A percentile compares a stretch with the other conserved stretches of the same genome.
Conservation (phyloP, 495 filamentous ascomycete genomes). For the Daldinia bambusicola region DNA sequence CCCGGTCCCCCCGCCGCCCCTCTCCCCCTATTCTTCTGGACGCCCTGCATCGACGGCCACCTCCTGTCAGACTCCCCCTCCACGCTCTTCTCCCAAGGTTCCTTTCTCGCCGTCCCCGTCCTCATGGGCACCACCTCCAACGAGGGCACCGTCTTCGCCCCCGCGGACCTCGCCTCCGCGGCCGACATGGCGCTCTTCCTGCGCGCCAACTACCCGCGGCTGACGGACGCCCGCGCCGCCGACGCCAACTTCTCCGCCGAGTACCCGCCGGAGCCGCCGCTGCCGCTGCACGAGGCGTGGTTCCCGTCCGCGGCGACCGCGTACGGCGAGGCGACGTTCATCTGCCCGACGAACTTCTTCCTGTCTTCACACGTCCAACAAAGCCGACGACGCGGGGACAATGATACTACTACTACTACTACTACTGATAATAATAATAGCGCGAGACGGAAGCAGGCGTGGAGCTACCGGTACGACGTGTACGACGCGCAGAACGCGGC, state of each 20-base stretch:
- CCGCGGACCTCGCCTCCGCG: slow-evolving; percentile 57
- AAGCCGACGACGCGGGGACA: too few species aligned
- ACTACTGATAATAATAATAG: too few species aligned
- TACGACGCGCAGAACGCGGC: slow-evolving; percentile 40
- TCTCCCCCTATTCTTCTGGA: slow-evolving; percentile 62
- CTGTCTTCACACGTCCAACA: slow-evolving; percentile 41
- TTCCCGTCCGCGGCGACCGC: slow-evolving; percentile 59
- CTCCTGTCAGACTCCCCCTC: slow-evolving; percentile 59
- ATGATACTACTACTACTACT: too few species aligned
- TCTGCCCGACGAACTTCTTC: slow-evolving; percentile 63
- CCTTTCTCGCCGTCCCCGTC: slow-evolving; percentile 49
- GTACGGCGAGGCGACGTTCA: slow-evolving; percentile 72
- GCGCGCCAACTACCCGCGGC: slow-evolving; percentile 54
- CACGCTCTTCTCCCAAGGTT: slow-evolving; percentile 42
- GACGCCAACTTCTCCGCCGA: slow-evolving; percentile 49
- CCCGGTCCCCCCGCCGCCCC: slow-evolving; percentile 56
- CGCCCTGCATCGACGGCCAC: slow-evolving; percentile 70
- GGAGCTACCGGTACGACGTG: slow-evolving; percentile 49
- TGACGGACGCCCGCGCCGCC: slow-evolving; percentile 60
- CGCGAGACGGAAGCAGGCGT: too few species aligned
- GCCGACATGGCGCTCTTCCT: slow-evolving; percentile 61
- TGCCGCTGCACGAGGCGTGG: slow-evolving; percentile 49
- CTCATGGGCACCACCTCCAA: slow-evolving; percentile 59
- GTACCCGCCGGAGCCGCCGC: slow-evolving; percentile 41
- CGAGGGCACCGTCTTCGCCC: slow-evolving; percentile 63